Conservation (phyloP, 352 stramenopile genomes). For the Peronospora belbahrii region DNA sequence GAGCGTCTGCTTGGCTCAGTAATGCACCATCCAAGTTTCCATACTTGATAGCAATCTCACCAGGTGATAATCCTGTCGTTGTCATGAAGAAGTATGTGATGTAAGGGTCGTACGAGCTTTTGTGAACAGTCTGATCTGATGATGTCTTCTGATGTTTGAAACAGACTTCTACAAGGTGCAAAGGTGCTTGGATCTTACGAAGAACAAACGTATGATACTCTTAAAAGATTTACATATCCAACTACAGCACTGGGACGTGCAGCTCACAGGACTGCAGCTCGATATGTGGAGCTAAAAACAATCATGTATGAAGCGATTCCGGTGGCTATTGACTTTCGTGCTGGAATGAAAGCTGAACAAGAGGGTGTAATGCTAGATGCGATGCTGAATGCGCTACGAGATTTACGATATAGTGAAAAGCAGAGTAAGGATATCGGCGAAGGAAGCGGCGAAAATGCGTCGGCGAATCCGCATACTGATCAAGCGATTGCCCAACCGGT, state of each 20-base stretch:
- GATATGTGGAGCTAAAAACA: conserved; percentile 37
- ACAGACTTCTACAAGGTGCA: conserved; percentile 18
- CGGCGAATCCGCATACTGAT: background rate
- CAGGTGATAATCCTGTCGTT: conserved; percentile 38
- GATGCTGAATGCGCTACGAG: conserved; percentile 14
- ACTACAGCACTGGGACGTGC: conserved; percentile 11
- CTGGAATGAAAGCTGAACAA: conserved; percentile 5
- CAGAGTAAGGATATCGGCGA: background rate
- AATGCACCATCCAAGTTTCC: conserved; percentile 50
- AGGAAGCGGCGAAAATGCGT: background rate
- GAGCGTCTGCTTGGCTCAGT: conserved; percentile 34
- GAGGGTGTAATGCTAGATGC: conserved; percentile 26
- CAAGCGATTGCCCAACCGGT: conserved; percentile 18
- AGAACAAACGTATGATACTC: conserved; percentile 27
- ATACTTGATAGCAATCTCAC: conserved; percentile 50
- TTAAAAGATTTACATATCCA: conserved; percentile 27
- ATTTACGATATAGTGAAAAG: conserved; percentile 6
- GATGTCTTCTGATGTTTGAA: conserved; percentile 2
- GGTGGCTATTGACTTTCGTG: conserved; percentile 28
- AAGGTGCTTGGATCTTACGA: conserved; percentile 31
- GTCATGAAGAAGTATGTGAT: conserved; percentile 25
- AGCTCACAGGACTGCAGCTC: conserved; percentile 24
- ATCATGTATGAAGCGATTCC: conserved; percentile 38
- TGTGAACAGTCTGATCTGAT: background rate
- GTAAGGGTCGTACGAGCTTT: background rate